phyloP scores from a whole-genome alignment of 768 basidiomycete species.

The Podaxis sp. region DNA sequence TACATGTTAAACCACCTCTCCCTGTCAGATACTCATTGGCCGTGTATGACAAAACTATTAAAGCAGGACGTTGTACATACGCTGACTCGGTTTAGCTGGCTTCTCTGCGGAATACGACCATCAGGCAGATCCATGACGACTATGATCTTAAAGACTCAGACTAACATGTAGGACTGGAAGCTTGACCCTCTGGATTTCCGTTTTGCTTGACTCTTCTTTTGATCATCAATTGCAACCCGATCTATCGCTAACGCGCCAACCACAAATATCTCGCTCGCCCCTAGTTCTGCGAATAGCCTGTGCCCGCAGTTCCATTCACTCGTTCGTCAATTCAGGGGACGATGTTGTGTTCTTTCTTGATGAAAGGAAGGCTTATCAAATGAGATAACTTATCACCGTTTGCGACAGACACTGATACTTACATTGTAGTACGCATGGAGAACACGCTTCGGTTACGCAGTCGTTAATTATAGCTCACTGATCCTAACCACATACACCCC shows the following conservation, averaged over 20 bases:
- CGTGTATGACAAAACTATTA: constrained; percentile 41
- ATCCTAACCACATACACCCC: background rate
- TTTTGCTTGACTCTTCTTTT: background rate
- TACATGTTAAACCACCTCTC: background rate
- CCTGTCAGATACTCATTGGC: constrained; percentile 68
- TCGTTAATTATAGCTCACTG: background rate
- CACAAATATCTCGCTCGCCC: background rate
- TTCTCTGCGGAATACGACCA: constrained; percentile 60
- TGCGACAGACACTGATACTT: background rate
- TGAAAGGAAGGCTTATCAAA: background rate
- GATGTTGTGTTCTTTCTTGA: background rate
- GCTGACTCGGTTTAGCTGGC: constrained; percentile 55
- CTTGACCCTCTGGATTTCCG: background rate
- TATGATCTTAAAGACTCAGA: constrained; percentile 61
- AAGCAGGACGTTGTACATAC: constrained; percentile 3
- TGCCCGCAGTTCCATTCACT: background rate
- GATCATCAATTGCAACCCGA: background rate
- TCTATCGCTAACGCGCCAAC: background rate
- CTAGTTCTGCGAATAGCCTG: background rate
- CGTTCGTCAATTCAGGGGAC: background rate
- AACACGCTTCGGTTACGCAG: background rate
- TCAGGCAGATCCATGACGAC: constrained; percentile 73
- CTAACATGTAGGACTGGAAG: constrained; percentile 24
- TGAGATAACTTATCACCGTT: background rate
- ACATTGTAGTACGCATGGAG: background rate